phyloP scores from a whole-genome alignment of 495 filamentous ascomycete species.

The Xylaria palmicola region DNA sequence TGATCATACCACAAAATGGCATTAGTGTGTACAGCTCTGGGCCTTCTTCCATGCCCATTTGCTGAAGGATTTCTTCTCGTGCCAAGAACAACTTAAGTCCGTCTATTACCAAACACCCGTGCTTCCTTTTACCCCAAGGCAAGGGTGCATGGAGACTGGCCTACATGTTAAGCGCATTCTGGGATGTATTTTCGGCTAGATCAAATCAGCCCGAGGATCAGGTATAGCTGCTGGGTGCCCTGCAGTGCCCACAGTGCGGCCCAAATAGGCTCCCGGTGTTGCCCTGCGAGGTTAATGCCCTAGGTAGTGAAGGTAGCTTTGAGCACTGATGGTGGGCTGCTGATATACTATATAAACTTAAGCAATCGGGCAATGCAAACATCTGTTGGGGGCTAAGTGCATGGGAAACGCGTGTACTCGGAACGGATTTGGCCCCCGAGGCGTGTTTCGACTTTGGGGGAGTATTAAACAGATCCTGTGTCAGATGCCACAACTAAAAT shows the following conservation, averaged over 20 bases:
- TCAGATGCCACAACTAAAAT: background rate
- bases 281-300: background rate
- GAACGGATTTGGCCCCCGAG: constrained; percentile 6
- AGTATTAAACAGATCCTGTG: background rate
- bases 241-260: background rate
- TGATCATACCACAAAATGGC: constrained; percentile 52
- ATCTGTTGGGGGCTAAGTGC: background rate
- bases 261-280: background rate
- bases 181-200: background rate
- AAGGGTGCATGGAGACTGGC: constrained; percentile 86
- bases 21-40: constrained; percentile 99
- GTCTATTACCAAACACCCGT: constrained; percentile 91
- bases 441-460: background rate
- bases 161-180: constrained; percentile 53
- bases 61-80: constrained; percentile 98
- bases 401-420: background rate
- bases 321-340: background rate
- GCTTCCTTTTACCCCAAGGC: constrained; percentile 56
- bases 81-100: constrained; percentile 76
- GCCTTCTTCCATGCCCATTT: constrained; percentile 66
- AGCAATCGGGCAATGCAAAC: background rate
- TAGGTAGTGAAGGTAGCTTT: background rate
- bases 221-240: background rate
- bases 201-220: background rate
- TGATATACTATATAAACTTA: background rate